A percentile compares a stretch with the other conserved stretches of the same genome.
Evolutionary conservation across 208 protist species (phyloP).

Genomic region (Trypanosoma mega): DNA sequence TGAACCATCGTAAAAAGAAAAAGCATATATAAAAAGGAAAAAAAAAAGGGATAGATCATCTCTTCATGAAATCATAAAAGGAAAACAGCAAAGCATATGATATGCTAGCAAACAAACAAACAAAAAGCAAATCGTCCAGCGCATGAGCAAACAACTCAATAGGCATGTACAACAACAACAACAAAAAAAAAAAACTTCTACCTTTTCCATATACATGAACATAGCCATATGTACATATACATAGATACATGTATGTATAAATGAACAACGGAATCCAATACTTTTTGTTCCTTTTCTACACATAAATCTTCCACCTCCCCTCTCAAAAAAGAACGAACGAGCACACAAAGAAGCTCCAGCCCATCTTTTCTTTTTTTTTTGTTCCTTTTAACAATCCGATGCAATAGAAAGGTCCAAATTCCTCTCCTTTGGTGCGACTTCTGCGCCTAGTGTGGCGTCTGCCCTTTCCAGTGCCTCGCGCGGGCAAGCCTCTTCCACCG

Average conservation of each 20-base stretch:
- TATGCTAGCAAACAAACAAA: no score
- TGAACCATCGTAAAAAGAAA: neutral
- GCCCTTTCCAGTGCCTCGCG: slow-evolving; percentile 15
- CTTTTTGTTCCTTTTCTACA: neutral
- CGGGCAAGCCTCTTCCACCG: slow-evolving; percentile 35
- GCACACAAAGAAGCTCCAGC: neutral
- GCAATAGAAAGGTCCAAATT: slow-evolving; percentile 25
- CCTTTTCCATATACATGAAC: neutral
- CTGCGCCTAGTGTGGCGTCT: neutral
- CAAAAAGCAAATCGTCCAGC: no score
- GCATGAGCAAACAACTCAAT: no score
- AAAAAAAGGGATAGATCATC: no score
- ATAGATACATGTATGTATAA: slow-evolving; percentile 9
- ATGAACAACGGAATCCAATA: neutral
- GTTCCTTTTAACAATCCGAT: neutral
- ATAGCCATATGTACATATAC: slow-evolving; percentile 6
- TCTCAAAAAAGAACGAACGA: neutral
- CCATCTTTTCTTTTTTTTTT: neutral
- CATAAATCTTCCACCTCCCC: neutral
- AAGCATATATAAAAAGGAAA: neutral
- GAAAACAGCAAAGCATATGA: no score
- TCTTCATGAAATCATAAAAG: no score
- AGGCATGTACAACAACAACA: neutral
- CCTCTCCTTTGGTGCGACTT: neutral
- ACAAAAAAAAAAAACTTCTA: slow-evolving; percentile 6